phyloP scores from a whole-genome alignment of 768 basidiomycete species.

The Suillus ampliporus region DNA sequence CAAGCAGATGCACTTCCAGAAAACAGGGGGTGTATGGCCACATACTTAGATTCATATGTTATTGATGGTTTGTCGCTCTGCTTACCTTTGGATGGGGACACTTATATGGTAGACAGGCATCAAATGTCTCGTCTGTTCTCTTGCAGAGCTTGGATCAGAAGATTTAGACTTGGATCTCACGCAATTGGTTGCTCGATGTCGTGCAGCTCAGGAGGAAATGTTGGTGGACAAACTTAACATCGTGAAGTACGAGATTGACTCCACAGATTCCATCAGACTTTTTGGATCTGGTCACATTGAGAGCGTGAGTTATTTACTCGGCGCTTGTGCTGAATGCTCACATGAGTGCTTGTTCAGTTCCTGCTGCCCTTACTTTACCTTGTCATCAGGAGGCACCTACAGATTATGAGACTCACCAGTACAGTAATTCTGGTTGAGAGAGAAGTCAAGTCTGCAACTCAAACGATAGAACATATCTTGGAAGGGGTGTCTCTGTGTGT shows the following conservation, averaged over 20 bases:
- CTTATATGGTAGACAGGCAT: background rate
- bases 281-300: constrained; percentile 41
- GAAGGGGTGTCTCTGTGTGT: background rate
- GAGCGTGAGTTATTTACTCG: constrained; percentile 25
- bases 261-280: constrained; percentile 32
- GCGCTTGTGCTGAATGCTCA: background rate
- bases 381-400: constrained; percentile 38
- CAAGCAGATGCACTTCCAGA: constrained; percentile 19
- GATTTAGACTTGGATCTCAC: constrained; percentile 27
- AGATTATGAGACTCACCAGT: constrained; percentile 35
- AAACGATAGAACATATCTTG: background rate
- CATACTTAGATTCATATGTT: constrained; percentile 26
- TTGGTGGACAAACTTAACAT: constrained; percentile 34
- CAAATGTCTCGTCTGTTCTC: background rate
- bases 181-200: too few species aligned
- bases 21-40: constrained; percentile 28
- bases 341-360: constrained; percentile 27
- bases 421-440: constrained; percentile 30
- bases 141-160: constrained; percentile 26
- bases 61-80: background rate
- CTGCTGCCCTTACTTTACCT: constrained; percentile 42
- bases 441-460: constrained; percentile 21
- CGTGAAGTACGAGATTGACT: constrained; percentile 38
- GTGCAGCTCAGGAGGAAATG: constrained; percentile 30
- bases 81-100: too few species aligned